phyloP scores from a whole-genome alignment of 139 green algal species.

The Nannochloris sp. region DNA sequence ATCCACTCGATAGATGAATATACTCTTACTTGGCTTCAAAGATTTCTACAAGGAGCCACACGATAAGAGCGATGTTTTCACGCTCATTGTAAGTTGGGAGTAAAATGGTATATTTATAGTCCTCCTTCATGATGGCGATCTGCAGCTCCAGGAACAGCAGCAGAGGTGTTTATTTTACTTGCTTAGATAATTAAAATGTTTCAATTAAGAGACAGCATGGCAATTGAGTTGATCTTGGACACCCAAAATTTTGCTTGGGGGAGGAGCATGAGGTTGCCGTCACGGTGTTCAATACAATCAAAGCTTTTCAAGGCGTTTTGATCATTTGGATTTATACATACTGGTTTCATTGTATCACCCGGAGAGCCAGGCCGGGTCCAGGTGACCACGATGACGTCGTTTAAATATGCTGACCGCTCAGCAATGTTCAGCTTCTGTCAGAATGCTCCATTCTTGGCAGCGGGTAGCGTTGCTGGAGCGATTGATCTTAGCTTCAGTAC shows the following conservation, averaged over 20 bases:
- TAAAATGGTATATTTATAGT: conserved; percentile 71
- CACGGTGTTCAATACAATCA: too few relatives aligned
- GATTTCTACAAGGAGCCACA: conserved; percentile 71
- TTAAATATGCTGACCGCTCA: conserved; percentile 64
- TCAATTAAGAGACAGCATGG: too few relatives aligned
- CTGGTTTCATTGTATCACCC: too few relatives aligned
- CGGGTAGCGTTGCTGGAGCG: conserved; percentile 81
- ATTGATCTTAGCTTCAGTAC: conserved; percentile 87
- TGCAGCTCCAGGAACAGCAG: not conserved
- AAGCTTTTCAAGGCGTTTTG: too few relatives aligned
- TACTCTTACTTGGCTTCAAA: conserved; percentile 41
- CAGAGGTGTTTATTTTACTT: not conserved
- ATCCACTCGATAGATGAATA: not conserved
- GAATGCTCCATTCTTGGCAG: conserved; percentile 52
- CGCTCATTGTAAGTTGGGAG: conserved; percentile 96
- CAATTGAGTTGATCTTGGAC: too few relatives aligned
- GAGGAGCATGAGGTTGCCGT: too few relatives aligned
- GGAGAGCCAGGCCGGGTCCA: too few relatives aligned
- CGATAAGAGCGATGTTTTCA: conserved; percentile 81
- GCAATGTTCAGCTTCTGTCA: conserved; percentile 75
- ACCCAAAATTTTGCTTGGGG: too few relatives aligned
- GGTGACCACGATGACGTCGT: conserved; percentile 41
- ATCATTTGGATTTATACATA: too few relatives aligned
- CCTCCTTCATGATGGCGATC: not conserved
- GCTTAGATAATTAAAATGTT: too few relatives aligned